phyloP scores from a whole-genome alignment of 306 rosid species.

The Alnus rubra region DNA sequence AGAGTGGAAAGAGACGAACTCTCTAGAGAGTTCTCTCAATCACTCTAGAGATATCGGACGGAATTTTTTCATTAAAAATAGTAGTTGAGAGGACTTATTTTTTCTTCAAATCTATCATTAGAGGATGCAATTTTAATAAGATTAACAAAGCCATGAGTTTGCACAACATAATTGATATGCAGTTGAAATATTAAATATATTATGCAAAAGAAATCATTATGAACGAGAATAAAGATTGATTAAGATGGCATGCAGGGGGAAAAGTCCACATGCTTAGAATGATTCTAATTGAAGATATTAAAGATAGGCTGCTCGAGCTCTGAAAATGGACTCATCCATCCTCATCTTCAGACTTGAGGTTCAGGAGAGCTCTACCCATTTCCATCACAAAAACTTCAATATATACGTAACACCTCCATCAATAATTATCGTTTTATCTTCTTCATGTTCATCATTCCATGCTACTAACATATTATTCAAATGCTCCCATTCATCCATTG shows the following conservation, averaged over 20 bases:
- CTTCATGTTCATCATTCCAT: neutral
- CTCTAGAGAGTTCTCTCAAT: no score
- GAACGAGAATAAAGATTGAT: neutral
- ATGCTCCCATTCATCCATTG: neutral
- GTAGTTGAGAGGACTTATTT: neutral
- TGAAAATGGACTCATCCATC: neutral
- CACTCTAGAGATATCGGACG: no score
- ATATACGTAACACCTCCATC: neutral
- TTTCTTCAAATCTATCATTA: no score
- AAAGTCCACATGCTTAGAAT: neutral
- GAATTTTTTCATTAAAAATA: neutral
- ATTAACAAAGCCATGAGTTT: neutral
- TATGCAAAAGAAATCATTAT: neutral
- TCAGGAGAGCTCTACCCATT: neutral
- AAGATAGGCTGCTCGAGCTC: neutral
- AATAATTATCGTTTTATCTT: neutral
- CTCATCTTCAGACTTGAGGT: neutral
- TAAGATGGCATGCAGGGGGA: neutral
- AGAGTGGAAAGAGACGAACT: no score
- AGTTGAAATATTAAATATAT: no score
- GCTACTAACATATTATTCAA: neutral
- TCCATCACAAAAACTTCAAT: neutral
- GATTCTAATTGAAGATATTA: neutral
- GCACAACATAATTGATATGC: neutral
- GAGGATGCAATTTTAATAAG: no score